Conservation (phyloP, 495 filamentous ascomycete genomes). For the Paragyromitra xinjiangensis region DNA sequence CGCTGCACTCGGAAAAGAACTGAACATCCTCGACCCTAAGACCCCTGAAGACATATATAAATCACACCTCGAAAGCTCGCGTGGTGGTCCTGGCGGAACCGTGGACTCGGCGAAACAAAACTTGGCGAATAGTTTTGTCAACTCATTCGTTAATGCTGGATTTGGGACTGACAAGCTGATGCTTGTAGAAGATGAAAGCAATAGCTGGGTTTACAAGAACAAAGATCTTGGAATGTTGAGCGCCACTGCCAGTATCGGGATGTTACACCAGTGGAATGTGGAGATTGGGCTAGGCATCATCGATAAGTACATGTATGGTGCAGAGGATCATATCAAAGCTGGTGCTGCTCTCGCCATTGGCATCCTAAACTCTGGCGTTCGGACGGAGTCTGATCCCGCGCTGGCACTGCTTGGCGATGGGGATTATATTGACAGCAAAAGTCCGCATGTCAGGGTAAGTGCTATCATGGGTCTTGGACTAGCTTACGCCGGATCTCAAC, state of each 20-base stretch:
- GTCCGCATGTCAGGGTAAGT: conserved; percentile 74
- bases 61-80: conserved; percentile 93
- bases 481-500: conserved; percentile 90
- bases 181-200: conserved; percentile 81
- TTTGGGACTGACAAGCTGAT: conserved; percentile 98
- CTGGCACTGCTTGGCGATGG: conserved; percentile 82
- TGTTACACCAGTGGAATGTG: conserved; percentile 89
- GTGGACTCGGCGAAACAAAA: conserved; percentile 96
- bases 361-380: conserved; percentile 91
- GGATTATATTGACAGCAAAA: conserved; percentile 79
- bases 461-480: conserved; percentile 96
- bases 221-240: conserved; percentile 88
- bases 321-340: conserved; percentile 86
- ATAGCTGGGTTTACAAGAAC: conserved; percentile 97
- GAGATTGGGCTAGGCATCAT: conserved; percentile 88
- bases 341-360: conserved; percentile 89
- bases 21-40: conserved; percentile 96
- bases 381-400: conserved; percentile 84
- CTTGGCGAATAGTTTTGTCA: conserved; percentile 93
- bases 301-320: conserved; percentile 86
- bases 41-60: conserved; percentile 99
- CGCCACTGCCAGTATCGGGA: conserved; percentile 89
- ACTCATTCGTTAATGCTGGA: conserved; percentile 93
- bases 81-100: conserved; percentile 79
- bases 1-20: conserved; percentile 89